Evolutionary conservation across 495 filamentous ascomycete species (phyloP), one percentile per base, ranked within the genome.

Genomic region (Stereocaulon alpinum): DNA sequence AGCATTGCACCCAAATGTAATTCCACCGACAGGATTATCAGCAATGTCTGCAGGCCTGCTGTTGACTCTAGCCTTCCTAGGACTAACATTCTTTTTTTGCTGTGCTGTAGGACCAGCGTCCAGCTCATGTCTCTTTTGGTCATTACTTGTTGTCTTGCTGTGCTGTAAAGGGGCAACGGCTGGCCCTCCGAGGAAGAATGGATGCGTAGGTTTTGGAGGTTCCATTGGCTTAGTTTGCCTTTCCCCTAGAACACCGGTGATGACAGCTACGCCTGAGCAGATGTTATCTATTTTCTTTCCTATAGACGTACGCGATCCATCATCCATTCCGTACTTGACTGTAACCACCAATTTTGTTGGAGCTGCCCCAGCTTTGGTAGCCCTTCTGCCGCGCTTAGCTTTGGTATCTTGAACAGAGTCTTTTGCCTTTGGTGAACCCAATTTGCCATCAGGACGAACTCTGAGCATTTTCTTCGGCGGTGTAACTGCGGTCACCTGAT

Each of bases 181-280:
- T 14, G 56, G 14, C 22, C 49, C 58, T 6, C 75, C 77, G 6
- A 77, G 55, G 66, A 96, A 96, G 66, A 96, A 95, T 0, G 91
- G 91, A 72, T 95, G 91, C 0, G 86, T 86, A 3, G 80, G 60
- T 66, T 88, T 94, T 24, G 71, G 55, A 34, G 80, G 70, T 34
- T 69, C 71, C 15, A 56, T 60, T 29, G 71, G 65, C 57, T 70
- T 49, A 43, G 51, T 56, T 42, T 47, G 63, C 47, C 15, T 62
- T 37, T 58, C 56, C 5, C 51, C 58, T 53, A 48, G 12, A n/a
- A 40, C 41, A 14, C 55, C 52, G 29, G 50, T 63, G 24, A 60
- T 60, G 59, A 42, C 51, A 54, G 40, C 49, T 61, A n/a, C 70
- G 71, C 40, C 56, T 32, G 40, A 60, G 1, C 82, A 61, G n/a